Evolutionary conservation across 1,284 basidiomycete genomes (phyloP).

Genomic region (Trametes sp.): DNA sequence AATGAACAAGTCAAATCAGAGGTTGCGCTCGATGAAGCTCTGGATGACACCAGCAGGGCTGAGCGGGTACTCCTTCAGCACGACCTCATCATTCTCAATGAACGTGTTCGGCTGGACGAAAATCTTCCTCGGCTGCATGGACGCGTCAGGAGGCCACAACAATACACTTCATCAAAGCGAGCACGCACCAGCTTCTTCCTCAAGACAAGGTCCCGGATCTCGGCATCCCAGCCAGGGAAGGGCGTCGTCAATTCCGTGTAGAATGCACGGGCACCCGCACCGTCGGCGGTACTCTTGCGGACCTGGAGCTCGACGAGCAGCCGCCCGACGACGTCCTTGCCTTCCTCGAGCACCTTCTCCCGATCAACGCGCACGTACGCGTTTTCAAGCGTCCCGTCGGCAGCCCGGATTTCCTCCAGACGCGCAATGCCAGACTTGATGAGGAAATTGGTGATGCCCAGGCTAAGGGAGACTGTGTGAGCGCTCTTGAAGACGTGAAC

Average conservation of each 20-base stretch:
- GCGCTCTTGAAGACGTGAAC: background rate
- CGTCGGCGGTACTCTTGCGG: conserved; percentile 85
- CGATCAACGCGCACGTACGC: conserved; percentile 79
- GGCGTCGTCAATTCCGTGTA: conserved; percentile 81
- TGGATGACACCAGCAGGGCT: conserved; percentile 77
- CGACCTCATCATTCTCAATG: conserved; percentile 67
- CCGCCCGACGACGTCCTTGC: conserved; percentile 71
- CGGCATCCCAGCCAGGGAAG: conserved; percentile 71
- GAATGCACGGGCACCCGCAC: conserved; percentile 74
- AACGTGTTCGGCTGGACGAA: conserved; percentile 85
- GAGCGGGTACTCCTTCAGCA: conserved; percentile 80
- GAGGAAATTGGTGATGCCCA: conserved; percentile 83
- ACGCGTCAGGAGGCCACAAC: background rate
- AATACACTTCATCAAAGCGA: background rate
- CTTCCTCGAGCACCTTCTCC: conserved; percentile 66
- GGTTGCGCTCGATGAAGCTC: conserved; percentile 78
- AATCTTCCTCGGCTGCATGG: conserved; percentile 74
- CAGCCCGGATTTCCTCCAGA: conserved; percentile 70
- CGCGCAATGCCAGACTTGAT: conserved; percentile 74
- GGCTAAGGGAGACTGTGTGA: conserved; percentile 48
- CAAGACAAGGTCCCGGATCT: conserved; percentile 79
- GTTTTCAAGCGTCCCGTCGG: conserved; percentile 67
- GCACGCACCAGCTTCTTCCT: conserved; percentile 77
- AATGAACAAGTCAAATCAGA: conserved; percentile 45
- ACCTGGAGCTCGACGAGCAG: conserved; percentile 82